phyloP scores from a whole-genome alignment of 441 rosid genomes.

The Mallotus japonicus region DNA sequence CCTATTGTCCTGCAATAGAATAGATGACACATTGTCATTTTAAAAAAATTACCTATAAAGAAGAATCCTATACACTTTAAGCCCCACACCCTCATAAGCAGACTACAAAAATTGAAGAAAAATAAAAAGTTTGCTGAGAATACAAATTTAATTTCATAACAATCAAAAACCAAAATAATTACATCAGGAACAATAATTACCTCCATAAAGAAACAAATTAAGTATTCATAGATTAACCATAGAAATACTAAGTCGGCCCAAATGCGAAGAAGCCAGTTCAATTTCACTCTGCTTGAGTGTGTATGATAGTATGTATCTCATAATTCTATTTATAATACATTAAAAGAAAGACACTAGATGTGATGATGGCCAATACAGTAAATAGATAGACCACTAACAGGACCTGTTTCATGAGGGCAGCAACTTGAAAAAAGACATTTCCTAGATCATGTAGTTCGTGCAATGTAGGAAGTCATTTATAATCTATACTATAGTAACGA shows the following conservation, averaged over 20 bases:
- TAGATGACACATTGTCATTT: neutral
- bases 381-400: no score
- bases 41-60: neutral
- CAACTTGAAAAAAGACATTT: no score
- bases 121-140: neutral
- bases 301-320: neutral
- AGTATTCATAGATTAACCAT: neutral
- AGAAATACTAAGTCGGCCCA: neutral
- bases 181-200: constrained; percentile 2
- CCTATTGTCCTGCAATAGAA: constrained; percentile 54
- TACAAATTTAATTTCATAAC: neutral
- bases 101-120: neutral
- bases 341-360: neutral
- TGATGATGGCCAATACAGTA: neutral
- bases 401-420: no score
- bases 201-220: constrained; percentile 8
- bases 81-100: constrained; percentile 1
- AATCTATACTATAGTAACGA: no score
- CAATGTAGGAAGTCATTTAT: no score
- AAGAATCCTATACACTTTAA: neutral
- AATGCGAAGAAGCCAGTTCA: neutral
- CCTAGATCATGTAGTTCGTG: no score
- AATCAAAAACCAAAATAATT: neutral
- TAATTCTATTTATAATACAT: neutral
- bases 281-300: neutral